A percentile compares a stretch with the other conserved stretches of the same genome.
These are phyloP conservation scores for Colletotrichum filicis DNA, from an alignment of 2,329 filamentous ascomycete species.

Conservation along the genomic window DNA sequence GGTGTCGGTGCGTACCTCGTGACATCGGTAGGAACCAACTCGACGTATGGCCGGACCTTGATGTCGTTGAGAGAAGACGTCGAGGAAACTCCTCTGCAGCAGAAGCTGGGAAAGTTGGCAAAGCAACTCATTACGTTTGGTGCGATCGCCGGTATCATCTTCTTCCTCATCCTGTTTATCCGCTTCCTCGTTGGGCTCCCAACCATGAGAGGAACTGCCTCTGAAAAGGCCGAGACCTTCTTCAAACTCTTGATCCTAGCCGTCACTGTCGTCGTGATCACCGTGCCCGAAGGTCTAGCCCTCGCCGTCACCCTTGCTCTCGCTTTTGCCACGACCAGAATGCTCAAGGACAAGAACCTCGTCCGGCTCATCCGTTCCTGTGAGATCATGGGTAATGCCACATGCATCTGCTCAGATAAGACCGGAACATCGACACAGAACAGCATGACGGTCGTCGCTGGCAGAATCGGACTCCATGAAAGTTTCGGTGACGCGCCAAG, in stretches of 20 bases:
- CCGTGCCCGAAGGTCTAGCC: conserved; percentile 70
- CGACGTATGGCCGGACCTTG: conserved; percentile 80
- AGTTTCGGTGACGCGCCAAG: conserved; percentile 47
- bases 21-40: conserved; percentile 78
- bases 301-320: conserved; percentile 71
- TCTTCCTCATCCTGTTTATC: conserved; percentile 54
- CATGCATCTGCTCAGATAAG: conserved; percentile 73
- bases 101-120: conserved; percentile 80
- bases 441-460: conserved; percentile 69
- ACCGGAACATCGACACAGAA: conserved; percentile 74
- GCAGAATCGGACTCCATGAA: conserved; percentile 60
- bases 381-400: conserved; percentile 74
- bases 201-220: conserved; percentile 44
- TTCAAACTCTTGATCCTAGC: conserved; percentile 68
- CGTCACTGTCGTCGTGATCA: conserved; percentile 69
- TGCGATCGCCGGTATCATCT: conserved; percentile 51
- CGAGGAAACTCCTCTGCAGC: conserved; percentile 82
- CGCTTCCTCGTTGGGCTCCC: conserved; percentile 49
- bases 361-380: conserved; percentile 69
- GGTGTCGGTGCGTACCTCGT: conserved; percentile 82
- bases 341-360: conserved; percentile 72
- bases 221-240: conserved; percentile 65
- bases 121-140: conserved; percentile 73
- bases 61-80: conserved; percentile 82
- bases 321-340: conserved; percentile 70